These are phyloP conservation scores for Colletotrichum spaethianum DNA, from an alignment of 2,329 filamentous ascomycete genomes.

Conservation along the genomic window DNA sequence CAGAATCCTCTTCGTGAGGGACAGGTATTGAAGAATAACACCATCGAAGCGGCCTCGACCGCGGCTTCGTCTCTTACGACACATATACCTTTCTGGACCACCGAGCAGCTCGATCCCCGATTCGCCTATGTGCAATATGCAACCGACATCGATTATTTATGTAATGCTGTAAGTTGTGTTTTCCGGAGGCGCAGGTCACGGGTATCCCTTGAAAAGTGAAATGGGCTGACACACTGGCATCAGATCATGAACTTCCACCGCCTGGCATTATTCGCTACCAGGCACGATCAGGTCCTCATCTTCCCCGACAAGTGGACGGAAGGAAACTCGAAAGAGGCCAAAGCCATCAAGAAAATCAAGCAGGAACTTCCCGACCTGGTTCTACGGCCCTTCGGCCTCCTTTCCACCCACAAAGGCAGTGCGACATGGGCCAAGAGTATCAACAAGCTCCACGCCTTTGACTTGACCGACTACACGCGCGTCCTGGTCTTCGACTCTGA, in stretches of 20 bases:
- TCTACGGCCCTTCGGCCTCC: slow-evolving; percentile 27
- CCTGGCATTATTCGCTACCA: slow-evolving; percentile 57
- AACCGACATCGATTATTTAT: slow-evolving; percentile 62
- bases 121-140: slow-evolving; percentile 67
- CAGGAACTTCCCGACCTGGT: slow-evolving; percentile 18
- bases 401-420: slow-evolving; percentile 32
- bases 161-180: slow-evolving; percentile 54
- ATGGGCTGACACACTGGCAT: background rate
- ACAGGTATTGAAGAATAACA: background rate
- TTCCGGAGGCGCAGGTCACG: background rate
- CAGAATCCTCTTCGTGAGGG: background rate
- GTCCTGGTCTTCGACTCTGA: slow-evolving; percentile 73
- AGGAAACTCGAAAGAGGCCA: slow-evolving; percentile 23
- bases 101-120: slow-evolving; percentile 39
- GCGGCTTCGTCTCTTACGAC: background rate
- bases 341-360: slow-evolving; percentile 15
- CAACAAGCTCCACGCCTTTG: slow-evolving; percentile 79
- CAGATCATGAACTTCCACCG: slow-evolving; percentile 64
- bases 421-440: slow-evolving; percentile 75
- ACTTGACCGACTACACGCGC: slow-evolving; percentile 70
- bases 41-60: background rate
- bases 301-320: slow-evolving; percentile 53
- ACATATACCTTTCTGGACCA: background rate
- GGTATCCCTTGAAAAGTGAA: background rate
- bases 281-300: slow-evolving; percentile 61